Conservation (phyloP, 2,329 filamentous ascomycete genomes). For the Curvularia spicifera region DNA sequence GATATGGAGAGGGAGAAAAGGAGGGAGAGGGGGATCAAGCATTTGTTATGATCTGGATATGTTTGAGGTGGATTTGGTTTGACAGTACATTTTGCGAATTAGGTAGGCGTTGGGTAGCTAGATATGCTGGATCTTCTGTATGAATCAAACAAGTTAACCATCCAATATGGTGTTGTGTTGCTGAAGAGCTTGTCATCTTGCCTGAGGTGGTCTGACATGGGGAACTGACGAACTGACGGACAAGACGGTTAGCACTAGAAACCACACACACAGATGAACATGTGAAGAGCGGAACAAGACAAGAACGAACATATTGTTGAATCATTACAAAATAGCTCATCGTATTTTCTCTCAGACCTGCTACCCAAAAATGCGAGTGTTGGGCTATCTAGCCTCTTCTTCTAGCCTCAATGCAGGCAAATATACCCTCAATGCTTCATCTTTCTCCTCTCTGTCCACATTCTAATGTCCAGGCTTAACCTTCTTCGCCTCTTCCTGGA, state of each 20-base stretch:
- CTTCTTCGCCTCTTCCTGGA: slow-evolving; percentile 55
- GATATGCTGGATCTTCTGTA: neutral
- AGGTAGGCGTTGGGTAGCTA: neutral
- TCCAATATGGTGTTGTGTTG: neutral
- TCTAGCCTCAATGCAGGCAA: neutral
- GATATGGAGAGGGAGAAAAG: neutral
- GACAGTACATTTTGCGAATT: no score
- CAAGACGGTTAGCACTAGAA: neutral
- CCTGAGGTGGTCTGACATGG: neutral
- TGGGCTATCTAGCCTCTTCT: neutral
- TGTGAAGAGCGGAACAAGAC: neutral
- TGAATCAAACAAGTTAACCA: neutral
- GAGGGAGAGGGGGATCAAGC: neutral
- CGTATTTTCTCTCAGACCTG: neutral
- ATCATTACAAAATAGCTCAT: slow-evolving; percentile 8
- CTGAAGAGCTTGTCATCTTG: neutral
- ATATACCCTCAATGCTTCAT: neutral
- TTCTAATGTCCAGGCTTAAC: slow-evolving; percentile 10
- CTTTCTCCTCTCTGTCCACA: neutral
- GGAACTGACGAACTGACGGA: neutral
- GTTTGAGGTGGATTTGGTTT: neutral
- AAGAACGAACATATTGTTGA: neutral
- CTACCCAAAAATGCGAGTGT: neutral
- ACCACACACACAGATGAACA: neutral
- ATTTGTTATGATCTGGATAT: neutral